Base-by-base conservation (phyloP, 306 rosid genomes). In the Castanea crenata region DNA sequence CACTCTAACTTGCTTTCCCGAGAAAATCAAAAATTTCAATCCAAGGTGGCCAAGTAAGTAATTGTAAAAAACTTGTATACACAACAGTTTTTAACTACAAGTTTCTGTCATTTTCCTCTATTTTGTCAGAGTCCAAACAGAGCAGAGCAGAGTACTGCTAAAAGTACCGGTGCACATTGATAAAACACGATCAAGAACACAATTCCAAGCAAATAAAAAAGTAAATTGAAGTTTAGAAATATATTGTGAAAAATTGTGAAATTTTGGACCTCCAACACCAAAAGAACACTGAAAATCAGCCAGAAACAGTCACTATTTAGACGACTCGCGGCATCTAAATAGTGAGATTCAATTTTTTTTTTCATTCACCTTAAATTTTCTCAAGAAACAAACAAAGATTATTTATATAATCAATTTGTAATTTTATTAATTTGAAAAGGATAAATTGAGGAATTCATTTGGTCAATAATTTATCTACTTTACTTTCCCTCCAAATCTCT, bases 71-170 rank as follows among this genome's bases (percentile, higher is more conserved):
- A 68, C 12, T 9, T 6, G 46, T 27, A 15, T 18, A 15, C 2
- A 10, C 8, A 49, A 49, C 16, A 27, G 23, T 76, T 16, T 21
- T 59, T 49, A n/a, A 35, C 35, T 25, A 6, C 32, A 2, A 13
- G 35, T 80, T 85, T 74, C 73, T 49, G 35, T 69, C 51, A 8
- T 55, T 80, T 63, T 46, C 69, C 15, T 38, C 41, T 25, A 55
- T 19, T 55, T 81, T 90, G 85, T 84, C 14, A 74, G 84, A 41
- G 75, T 57, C 55, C 78, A 76, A 82, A 23, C 23, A 23, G 23
- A 23, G 23, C 54, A 49, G 62, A 4, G 16, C 52, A 63, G 54
- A 70, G 31, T 65, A 32, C 49, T 19, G 76, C 7, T n/a, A 62
- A 29, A 59, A 59, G 57, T 29, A 38, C 20, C 19, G 5, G 18